These are phyloP conservation scores for Oxytropis ochrocephala DNA, from an alignment of 306 rosid genomes.

Conservation along the genomic window DNA sequence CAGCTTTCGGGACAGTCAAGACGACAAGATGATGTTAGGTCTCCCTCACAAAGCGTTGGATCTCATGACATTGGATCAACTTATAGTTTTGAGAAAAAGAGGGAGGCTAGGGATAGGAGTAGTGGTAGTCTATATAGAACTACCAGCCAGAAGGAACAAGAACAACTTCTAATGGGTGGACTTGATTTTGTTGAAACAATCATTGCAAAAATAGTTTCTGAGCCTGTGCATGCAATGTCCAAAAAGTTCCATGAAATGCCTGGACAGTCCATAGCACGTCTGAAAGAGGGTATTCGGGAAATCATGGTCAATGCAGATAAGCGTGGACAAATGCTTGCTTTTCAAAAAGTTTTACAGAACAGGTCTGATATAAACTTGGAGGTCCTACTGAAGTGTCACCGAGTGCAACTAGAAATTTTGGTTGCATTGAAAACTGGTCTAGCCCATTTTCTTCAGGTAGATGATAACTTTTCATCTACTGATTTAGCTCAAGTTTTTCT, in stretches of 20 bases:
- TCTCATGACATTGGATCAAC: slow-evolving; percentile 85
- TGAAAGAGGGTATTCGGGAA: slow-evolving; percentile 69
- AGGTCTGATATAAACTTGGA: slow-evolving; percentile 75
- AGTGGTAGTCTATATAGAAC: slow-evolving; percentile 66
- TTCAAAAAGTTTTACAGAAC: slow-evolving; percentile 68
- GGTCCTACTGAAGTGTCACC: slow-evolving; percentile 58
- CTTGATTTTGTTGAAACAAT: slow-evolving; percentile 63
- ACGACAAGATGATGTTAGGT: slow-evolving; percentile 70
- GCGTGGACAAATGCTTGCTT: slow-evolving; percentile 46
- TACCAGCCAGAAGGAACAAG: slow-evolving; percentile 66
- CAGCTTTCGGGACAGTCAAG: slow-evolving; percentile 76
- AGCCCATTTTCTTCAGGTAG: slow-evolving; percentile 53
- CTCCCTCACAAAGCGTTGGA: slow-evolving; percentile 79
- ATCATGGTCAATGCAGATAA: slow-evolving; percentile 62
- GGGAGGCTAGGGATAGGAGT: slow-evolving; percentile 55
- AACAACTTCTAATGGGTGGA: slow-evolving; percentile 49
- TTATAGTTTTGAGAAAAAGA: slow-evolving; percentile 69
- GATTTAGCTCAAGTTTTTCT: slow-evolving; percentile 85
- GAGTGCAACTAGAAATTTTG: slow-evolving; percentile 76
- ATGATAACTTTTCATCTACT: slow-evolving; percentile 39
- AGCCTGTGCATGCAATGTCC: slow-evolving; percentile 67
- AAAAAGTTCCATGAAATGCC: slow-evolving; percentile 75
- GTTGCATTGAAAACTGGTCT: slow-evolving; percentile 78
- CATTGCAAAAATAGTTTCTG: slow-evolving; percentile 61
- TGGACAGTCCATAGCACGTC: slow-evolving; percentile 35